Conservation (phyloP, 2,329 filamentous ascomycete genomes). For the Cladosporium colombiae region DNA sequence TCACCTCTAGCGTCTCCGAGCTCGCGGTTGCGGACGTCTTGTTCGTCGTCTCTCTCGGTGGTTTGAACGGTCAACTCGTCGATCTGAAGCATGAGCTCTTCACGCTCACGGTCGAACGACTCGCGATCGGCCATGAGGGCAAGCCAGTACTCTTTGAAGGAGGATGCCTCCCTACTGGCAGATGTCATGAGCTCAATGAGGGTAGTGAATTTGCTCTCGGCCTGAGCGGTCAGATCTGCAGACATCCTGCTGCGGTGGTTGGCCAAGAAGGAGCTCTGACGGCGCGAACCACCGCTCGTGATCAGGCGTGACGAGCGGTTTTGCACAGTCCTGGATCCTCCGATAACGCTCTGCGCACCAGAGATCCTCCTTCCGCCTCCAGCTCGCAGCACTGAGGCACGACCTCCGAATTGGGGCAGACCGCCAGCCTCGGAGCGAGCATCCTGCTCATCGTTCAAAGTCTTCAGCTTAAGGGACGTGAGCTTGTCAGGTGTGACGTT, state of each 20-base stretch:
- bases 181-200: constrained; percentile 36
- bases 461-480: constrained; percentile 27
- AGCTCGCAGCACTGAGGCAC: neutral
- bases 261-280: constrained; percentile 30
- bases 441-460: constrained; percentile 22
- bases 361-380: constrained; percentile 2
- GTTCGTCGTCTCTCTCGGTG: constrained; percentile 7
- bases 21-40: constrained; percentile 31
- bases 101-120: constrained; percentile 32
- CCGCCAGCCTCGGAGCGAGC: constrained; percentile 28
- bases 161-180: constrained; percentile 34
- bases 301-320: constrained; percentile 26
- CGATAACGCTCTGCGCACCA: constrained; percentile 15
- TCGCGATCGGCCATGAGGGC: constrained; percentile 34
- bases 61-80: constrained; percentile 26
- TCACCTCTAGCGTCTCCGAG: constrained; percentile 33
- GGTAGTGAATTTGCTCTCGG: constrained; percentile 36
- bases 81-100: constrained; percentile 34
- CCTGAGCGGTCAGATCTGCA: constrained; percentile 32
- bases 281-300: constrained; percentile 25
- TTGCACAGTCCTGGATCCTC: constrained; percentile 3
- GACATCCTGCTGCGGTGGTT: constrained; percentile 34
- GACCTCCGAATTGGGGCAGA: constrained; percentile 20
- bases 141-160: constrained; percentile 36
- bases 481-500: constrained; percentile 29